These are phyloP conservation scores for Limtongozyma cylindracea DNA, from an alignment of 805 yeast genomes.

Conservation along the genomic window DNA sequence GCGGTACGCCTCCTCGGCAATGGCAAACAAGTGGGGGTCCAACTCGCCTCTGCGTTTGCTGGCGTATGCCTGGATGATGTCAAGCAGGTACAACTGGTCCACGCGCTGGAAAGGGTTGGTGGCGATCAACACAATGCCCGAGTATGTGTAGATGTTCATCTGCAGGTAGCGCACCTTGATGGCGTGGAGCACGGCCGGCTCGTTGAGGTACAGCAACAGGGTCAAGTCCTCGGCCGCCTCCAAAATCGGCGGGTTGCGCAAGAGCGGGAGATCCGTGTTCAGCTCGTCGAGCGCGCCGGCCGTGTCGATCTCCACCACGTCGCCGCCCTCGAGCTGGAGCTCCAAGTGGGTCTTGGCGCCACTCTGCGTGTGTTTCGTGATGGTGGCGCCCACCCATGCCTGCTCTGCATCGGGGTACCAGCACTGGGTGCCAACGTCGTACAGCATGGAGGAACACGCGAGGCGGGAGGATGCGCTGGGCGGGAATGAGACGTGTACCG, in stretches of 20 bases:
- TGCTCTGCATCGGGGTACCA: conserved; percentile 55
- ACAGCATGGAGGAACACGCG: no score
- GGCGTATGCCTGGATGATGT: conserved; percentile 84
- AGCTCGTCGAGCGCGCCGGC: conserved; percentile 22
- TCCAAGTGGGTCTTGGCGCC: conserved; percentile 21
- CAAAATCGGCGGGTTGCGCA: conserved; percentile 75
- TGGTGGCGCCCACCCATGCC: conserved; percentile 59
- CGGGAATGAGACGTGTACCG: no score
- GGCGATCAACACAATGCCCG: conserved; percentile 92
- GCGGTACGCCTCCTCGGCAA: conserved; percentile 92
- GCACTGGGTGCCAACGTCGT: conserved; percentile 30
- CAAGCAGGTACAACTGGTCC: conserved; percentile 76
- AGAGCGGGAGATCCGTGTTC: conserved; percentile 39
- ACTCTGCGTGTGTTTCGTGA: conserved; percentile 15
- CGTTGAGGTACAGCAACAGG: conserved; percentile 74
- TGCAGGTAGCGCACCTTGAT: conserved; percentile 76
- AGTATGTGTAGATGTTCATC: conserved; percentile 78
- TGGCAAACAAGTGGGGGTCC: conserved; percentile 92
- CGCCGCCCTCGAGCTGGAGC: conserved; percentile 25
- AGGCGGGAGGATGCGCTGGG: no score
- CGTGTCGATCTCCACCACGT: conserved; percentile 17
- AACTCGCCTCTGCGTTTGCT: conserved; percentile 84
- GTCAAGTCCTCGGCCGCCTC: conserved; percentile 93
- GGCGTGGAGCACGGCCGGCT: conserved; percentile 90
- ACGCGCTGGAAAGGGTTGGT: conserved; percentile 87